Percentiles rank a stretch among this genome's conserved stretches.
Evolutionary conservation across 2,329 filamentous ascomycete genomes (phyloP).

Genomic region (Aureobasidium vineae): DNA sequence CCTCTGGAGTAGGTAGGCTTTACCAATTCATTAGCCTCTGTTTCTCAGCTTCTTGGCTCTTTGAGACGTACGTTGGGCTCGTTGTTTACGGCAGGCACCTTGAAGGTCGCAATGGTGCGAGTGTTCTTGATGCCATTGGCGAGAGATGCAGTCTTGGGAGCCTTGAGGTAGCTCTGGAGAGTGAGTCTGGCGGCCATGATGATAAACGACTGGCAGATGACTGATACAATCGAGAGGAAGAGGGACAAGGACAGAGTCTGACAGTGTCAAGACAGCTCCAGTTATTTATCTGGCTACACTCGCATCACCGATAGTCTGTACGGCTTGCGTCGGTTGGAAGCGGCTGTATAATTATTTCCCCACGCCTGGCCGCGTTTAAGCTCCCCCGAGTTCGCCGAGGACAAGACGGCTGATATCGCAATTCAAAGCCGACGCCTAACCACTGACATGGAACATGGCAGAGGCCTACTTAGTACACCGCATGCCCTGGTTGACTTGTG

Average conservation of each 20-base stretch:
- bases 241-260: conserved; percentile 16
- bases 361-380: conserved; percentile 12
- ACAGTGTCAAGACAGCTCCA: conserved; percentile 16
- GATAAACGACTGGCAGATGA: conserved; percentile 5
- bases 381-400: conserved; percentile 12
- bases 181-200: conserved; percentile 25
- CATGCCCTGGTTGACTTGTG: background rate
- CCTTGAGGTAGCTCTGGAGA: conserved; percentile 24
- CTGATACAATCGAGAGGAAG: background rate
- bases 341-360: background rate
- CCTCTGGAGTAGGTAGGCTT: conserved; percentile 89
- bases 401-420: background rate
- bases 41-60: background rate
- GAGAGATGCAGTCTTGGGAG: conserved; percentile 15
- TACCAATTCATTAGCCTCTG: conserved; percentile 3
- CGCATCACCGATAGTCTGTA: conserved; percentile 8
- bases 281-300: conserved; percentile 16
- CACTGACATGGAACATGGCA: background rate
- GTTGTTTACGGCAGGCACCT: conserved; percentile 80
- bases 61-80: conserved; percentile 79
- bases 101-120: conserved; percentile 73
- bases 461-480: background rate
- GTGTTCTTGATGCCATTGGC: conserved; percentile 26
- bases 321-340: conserved; percentile 18
- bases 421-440: background rate